Base-by-base conservation (phyloP, 805 yeast genomes). In the Wickerhamomyces kurtzmanii region DNA sequence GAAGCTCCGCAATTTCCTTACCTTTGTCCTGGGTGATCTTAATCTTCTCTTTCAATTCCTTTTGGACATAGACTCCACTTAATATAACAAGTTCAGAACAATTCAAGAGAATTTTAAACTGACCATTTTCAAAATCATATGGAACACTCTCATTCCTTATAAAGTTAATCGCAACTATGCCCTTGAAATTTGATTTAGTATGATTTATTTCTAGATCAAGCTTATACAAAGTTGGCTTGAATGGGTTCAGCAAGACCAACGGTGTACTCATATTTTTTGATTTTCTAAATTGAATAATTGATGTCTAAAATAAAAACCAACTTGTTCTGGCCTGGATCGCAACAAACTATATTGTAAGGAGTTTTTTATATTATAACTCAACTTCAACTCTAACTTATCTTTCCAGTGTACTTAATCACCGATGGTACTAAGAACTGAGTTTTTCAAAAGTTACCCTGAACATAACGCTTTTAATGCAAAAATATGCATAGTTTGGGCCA, bases 131-230 rank as follows among this genome's bases (percentile, higher is more conserved):
- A 26, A 9, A 27, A 20, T 22, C 16, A n/a, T 4, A 8, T 12
- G 14, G 15, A 14, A 28, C 20, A 3, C 14, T 4, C 8, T 49
- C 51, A 12, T 35, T 34, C 5, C 12, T 23, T 29, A 61, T 42
- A n/a, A n/a, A n/a, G 8, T 47, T 40, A 17, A 63, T 47, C 4
- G 28, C 24, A 4, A 59, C 37, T n/a, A 36, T 23, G 18, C 75
- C 75, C 11, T 43, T 51, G 45, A 71, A 71, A 40, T 66, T 69
- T 8, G 69, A 56, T 47, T 63, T 65, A 12, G 39, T 31, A 30
- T 64, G 72, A 43, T 58, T 59, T 21, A 71, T 39, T 4, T 41
- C 43, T 18, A 70, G 36, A 6, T 31, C 30, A 20, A 71, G 43
- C 12, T 45, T 52, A 38, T 71, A 72, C 10, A 42, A 34, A 5